Conservation (phyloP, 2,329 filamentous ascomycete species). For the Massarina eburnea region DNA sequence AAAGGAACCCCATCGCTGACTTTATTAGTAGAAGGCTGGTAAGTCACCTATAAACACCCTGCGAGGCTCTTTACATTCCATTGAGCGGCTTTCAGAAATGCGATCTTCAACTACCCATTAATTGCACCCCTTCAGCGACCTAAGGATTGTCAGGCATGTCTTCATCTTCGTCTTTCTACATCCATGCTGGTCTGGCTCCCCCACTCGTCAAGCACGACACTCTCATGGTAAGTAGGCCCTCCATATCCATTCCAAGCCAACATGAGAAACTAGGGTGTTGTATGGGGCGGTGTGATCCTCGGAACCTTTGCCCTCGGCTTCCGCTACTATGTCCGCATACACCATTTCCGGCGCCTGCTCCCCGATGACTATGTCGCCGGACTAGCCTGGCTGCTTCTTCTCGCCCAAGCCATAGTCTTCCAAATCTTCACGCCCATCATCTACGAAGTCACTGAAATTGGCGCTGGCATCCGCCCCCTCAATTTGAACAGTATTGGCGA, state of each 20-base stretch:
- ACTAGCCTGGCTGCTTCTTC: slow-evolving; percentile 11
- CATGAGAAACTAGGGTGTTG: background rate
- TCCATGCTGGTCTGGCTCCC: no score
- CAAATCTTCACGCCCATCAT: slow-evolving; percentile 2
- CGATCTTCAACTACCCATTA: background rate
- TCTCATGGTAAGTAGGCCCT: no score
- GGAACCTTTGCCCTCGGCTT: slow-evolving; percentile 5
- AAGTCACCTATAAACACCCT: no score
- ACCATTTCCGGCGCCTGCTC: slow-evolving; percentile 4
- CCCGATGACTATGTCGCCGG: slow-evolving; percentile 6
- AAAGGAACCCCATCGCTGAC: no score
- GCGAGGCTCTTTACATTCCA: no score
- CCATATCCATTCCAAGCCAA: no score
- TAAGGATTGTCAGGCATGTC: no score
- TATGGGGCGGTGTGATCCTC: background rate
- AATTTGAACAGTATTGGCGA: slow-evolving; percentile 1
- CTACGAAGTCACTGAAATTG: slow-evolving; percentile 4
- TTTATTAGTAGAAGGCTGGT: no score
- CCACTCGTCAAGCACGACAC: no score
- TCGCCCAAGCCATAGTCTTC: slow-evolving; percentile 7
- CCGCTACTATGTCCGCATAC: slow-evolving; percentile 5
- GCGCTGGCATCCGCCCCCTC: background rate
- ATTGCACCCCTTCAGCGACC: background rate
- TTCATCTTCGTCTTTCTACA: no score
- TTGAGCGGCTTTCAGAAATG: no score